Evolutionary conservation across 1,139 yeast species (phyloP), one percentile per base, ranked within the genome.

Genomic region (Blastobotrys malaysiensis): DNA sequence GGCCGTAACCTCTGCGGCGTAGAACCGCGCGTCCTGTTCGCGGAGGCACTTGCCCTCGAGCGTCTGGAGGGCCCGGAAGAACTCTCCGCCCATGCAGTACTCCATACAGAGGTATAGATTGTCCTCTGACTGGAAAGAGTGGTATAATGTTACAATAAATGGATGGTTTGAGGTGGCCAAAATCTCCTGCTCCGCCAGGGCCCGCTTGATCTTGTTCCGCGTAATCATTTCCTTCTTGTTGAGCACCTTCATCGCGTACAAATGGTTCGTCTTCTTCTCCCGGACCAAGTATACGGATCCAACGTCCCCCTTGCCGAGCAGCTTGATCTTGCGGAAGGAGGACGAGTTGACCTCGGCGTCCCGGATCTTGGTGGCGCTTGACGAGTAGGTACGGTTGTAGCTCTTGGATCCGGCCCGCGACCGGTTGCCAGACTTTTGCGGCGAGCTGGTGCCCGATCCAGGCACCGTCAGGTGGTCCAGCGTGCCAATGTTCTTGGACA

Each of bases 21-120:
- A 95, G 68, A 95, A 95, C 57, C 83, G 77, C 16, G 99, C 98
- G 68, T 91, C 98, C 50, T 77, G 81, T 69, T 95, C 99, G 43
- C 83, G 77, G 14, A 95, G 84, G 59, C 96, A 87, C 67, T 90
- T 89, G 52, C 91, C 82, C 58, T 84, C 87, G 58, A 97, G 78
- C 0, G 97, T 90, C 72, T 95, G 99, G 52, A 95, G 73, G 0
- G 99, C 99, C 57, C 99, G 77, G 76, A 95, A 95, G 68, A 95
- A 95, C 71, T 95, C 99, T 49, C 99, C 99, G 19, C 99, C 99
- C 95, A 93, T 90, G 68, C 99, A 95, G 66, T 93, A 95, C 70
- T 95, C 99, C 97, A 95, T 91, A 69, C 99, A 95, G 52, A 95
- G 79, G 66, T 91, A 95, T n/a, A 95, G 73, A 67, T 87, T 84